Percentiles rank a stretch among this genome's conserved stretches.
Evolutionary conservation across 2,329 filamentous ascomycete species (phyloP).

Genomic region (Mycosphaerelloides madeirae): DNA sequence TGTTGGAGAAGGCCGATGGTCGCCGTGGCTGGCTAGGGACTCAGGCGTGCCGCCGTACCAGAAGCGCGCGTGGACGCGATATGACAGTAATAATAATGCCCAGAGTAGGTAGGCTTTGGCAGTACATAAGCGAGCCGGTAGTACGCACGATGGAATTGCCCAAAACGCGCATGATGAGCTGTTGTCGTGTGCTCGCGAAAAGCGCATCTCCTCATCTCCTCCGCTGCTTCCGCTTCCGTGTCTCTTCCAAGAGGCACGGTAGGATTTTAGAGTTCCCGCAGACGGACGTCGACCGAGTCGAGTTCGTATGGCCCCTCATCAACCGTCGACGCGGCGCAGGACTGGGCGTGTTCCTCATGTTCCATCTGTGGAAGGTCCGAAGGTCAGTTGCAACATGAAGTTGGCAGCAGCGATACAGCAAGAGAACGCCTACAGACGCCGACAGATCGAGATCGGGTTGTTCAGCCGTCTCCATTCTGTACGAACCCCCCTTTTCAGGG

Average conservation of each 20-base stretch:
- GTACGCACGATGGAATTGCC: no score
- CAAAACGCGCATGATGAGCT: no score
- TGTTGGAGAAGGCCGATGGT: no score
- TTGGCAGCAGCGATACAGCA: not conserved
- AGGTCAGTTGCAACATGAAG: not conserved
- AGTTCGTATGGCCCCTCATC: not conserved
- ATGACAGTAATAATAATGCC: no score
- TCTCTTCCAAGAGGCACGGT: not conserved
- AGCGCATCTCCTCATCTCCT: no score
- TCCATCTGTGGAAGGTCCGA: no score
- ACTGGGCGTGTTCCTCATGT: not conserved
- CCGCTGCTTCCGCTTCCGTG: slow-evolving; percentile 1
- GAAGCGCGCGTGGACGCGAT: no score
- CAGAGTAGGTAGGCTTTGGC: no score
- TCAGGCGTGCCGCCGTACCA: no score
- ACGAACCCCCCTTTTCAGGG: slow-evolving; percentile 2
- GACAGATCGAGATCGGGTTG: slow-evolving; percentile 9
- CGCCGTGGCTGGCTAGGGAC: no score
- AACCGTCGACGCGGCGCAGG: not conserved
- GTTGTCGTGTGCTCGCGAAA: no score
- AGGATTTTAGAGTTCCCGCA: not conserved
- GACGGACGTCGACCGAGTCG: not conserved
- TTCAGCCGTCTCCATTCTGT: not conserved
- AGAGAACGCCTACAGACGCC: not conserved
- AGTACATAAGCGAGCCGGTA: no score